phyloP scores from a whole-genome alignment of 2,329 filamentous ascomycete species.

The Emydomyces testavorans region DNA sequence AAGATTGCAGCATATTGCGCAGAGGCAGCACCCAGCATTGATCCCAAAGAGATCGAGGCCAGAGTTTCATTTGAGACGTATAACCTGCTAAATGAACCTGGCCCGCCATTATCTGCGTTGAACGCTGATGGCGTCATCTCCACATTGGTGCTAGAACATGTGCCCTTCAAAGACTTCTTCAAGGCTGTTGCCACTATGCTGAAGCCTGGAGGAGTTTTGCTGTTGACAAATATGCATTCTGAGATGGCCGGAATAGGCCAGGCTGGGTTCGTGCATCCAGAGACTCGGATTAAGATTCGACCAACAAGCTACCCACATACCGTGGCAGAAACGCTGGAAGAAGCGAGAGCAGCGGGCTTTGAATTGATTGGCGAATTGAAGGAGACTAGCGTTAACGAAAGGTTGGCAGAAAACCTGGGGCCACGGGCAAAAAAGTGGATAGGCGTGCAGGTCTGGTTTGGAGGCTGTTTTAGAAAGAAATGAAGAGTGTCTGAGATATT shows the following conservation, averaged over 20 bases:
- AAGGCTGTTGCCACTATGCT: slow-evolving; percentile 36
- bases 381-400: slow-evolving; percentile 40
- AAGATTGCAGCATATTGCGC: slow-evolving; percentile 23
- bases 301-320: slow-evolving; percentile 49
- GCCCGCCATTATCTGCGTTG: slow-evolving; percentile 17
- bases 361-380: slow-evolving; percentile 32
- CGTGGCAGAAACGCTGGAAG: slow-evolving; percentile 41
- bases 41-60: neutral
- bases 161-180: slow-evolving; percentile 50
- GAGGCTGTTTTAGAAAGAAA: slow-evolving; percentile 36
- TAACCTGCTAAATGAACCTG: slow-evolving; percentile 29
- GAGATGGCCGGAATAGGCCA: slow-evolving; percentile 51
- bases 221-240: slow-evolving; percentile 58
- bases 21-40: neutral
- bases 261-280: slow-evolving; percentile 49
- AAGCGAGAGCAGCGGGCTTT: slow-evolving; percentile 39
- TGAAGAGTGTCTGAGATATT: neutral
- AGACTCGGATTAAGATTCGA: slow-evolving; percentile 46
- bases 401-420: slow-evolving; percentile 49
- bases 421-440: slow-evolving; percentile 54
- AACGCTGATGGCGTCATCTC: slow-evolving; percentile 42
- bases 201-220: slow-evolving; percentile 38
- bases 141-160: slow-evolving; percentile 55
- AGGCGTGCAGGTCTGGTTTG: slow-evolving; percentile 45
- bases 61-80: slow-evolving; percentile 22